Conservation (phyloP, 495 filamentous ascomycete species). For the Aspergillus indologenus region DNA sequence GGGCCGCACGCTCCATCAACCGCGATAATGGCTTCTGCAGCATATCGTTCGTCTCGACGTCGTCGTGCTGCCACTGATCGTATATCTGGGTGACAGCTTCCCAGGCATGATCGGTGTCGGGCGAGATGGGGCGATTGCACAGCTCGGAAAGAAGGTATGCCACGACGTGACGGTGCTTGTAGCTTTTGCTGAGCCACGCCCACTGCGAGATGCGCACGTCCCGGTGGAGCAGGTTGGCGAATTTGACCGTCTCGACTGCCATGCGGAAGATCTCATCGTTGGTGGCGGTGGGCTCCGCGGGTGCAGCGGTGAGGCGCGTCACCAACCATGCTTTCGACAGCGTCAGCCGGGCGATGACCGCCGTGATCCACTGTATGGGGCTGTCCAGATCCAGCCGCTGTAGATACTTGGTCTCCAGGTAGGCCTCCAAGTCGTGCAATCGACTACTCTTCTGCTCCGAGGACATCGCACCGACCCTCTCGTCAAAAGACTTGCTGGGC, state of each 20-base stretch:
- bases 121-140: conserved; percentile 54
- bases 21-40: conserved; percentile 61
- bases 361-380: conserved; percentile 66
- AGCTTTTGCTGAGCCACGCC: conserved; percentile 77
- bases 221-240: conserved; percentile 56
- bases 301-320: conserved; percentile 45
- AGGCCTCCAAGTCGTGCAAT: conserved; percentile 7
- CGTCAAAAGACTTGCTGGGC: not conserved
- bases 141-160: conserved; percentile 69
- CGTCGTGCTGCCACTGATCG: conserved; percentile 40
- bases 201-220: conserved; percentile 61
- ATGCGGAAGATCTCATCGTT: conserved; percentile 64
- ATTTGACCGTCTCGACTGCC: conserved; percentile 57
- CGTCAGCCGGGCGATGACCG: conserved; percentile 61
- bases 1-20: conserved; percentile 19
- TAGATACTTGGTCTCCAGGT: conserved; percentile 62
- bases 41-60: conserved; percentile 52
- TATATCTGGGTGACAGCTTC: conserved; percentile 57
- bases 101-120: conserved; percentile 72
- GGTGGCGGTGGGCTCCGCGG: conserved; percentile 34
- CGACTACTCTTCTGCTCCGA: not conserved
- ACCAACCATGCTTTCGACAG: conserved; percentile 63
- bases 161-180: conserved; percentile 72
- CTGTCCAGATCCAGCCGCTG: conserved; percentile 52
- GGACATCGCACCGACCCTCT: not conserved